Base-by-base conservation (phyloP, 73 alveolate species). In the Breviolum minutum region DNA sequence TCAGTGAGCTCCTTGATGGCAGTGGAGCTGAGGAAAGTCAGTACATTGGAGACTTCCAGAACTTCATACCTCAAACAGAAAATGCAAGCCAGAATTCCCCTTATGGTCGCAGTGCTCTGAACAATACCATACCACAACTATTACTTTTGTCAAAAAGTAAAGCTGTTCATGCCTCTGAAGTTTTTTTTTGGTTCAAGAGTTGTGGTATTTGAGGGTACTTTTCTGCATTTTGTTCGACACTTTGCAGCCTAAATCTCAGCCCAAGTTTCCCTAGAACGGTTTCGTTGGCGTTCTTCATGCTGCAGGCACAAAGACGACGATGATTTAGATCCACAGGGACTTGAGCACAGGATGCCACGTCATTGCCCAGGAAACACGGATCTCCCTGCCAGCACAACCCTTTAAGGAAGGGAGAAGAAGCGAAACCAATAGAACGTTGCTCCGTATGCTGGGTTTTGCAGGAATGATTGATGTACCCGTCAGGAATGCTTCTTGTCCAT, bases 291-390 rank as follows among this genome's bases (percentile, higher is more conserved):
- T n/a, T 26, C 32, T 29, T 86, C 20, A 61, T 63, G 63, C 80
- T 86, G 94, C 94, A 86, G 63, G 94, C 66, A 29, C 94, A 86
- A 29, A 86, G 80, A 6, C 94, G 94, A 13, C 94, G 94, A 63
- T 86, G 94, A 63, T 86, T 86, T 27, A 62, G 80, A 32, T 86
- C 96, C 76, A 63, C 74, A 26, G 74, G 84, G 9, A 79, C 96
- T 62, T 22, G 73, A n/a, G 19, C 87, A 63, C 96, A 89, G 77
- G 73, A 13, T 13, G 96, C 96, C 40, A 71, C 96, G 62, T 40
- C 96, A 54, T 89, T 89, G 71, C 96, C 96, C 74, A 89, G 63
- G 87, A 89, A 89, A 74, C 96, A 89, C 16, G 96, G 96, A 11
- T 89, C 96, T 26, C 96, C 95, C 95, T 87, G 84, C 54, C 54